Base-by-base conservation (phyloP, 2,329 filamentous ascomycete species). In the Verticillium tricorpus region DNA sequence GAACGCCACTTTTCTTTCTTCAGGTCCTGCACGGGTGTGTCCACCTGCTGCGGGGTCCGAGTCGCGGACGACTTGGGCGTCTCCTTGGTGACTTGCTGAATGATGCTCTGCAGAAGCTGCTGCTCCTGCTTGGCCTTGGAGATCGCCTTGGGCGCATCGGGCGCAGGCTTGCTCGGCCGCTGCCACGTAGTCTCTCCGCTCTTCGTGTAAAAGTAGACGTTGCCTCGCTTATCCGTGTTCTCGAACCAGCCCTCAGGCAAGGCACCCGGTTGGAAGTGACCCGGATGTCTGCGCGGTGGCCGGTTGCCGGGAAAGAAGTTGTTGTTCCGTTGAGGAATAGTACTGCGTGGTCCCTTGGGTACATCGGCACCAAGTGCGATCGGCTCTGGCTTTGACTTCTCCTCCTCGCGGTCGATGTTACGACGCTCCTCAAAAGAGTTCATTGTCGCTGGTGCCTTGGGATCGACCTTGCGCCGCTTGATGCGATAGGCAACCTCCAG, bases 401-500 rank as follows among this genome's bases (percentile, higher is more conserved):
- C 78, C 31, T 76, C 74, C 50, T 81, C 78, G 40, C 78, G 77
- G 45, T 75, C 74, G 62, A 69, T 68, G 65, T 73, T 77, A 71
- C 90, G 88, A 61, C 90, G 89, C 69, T 85, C 82, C 66, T 87
- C 85, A 28, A 84, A 85, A 31, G 84, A 81, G 67, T 85, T 86
- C 9, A 56, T 32, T 17, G 54, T n/a, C 7, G 31, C 50, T 73
- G 65, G 77, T 57, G 81, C 85, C 66, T 87, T 88, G 31, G 89
- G 88, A 71, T 94, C 92, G 62, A 90, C 78, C 78, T 96, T 96
- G 78, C 95, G 91, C 62, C 94, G 87, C 40, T 92, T 92, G 71
- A 99, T 99, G 63, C 95, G 89, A 75, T 98, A 99, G 7, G 88
- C 95, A 39, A 96, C 84, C 73, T 97, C 90, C 57, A 99, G 80